A percentile compares a stretch with the other conserved stretches of the same genome.
Conservation (phyloP, 176 grass and related monocot genomes). For the Luzula sylvatica region DNA sequence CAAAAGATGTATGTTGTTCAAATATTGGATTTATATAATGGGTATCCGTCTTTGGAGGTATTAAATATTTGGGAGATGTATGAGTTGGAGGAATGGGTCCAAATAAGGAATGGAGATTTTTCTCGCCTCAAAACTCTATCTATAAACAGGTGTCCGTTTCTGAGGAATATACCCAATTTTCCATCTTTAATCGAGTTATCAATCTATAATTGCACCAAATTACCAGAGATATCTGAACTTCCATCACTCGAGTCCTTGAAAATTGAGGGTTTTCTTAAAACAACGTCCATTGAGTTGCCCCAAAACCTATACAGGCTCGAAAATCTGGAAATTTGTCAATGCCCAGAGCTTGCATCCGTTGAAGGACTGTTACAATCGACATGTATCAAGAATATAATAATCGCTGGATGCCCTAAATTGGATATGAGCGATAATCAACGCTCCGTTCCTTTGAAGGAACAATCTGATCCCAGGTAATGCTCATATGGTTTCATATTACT, state of each 20-base stretch:
- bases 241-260: slow-evolving; percentile 12
- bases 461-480: neutral
- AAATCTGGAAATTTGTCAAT: slow-evolving; percentile 27
- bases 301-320: slow-evolving; percentile 3
- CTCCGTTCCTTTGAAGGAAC: neutral
- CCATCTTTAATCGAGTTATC: slow-evolving; percentile 14
- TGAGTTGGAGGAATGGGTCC: slow-evolving; percentile 19
- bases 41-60: slow-evolving; percentile 13
- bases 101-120: slow-evolving; percentile 13
- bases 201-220: slow-evolving; percentile 10
- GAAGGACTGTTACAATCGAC: neutral
- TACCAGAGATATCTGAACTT: slow-evolving; percentile 13
- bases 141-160: slow-evolving; percentile 7
- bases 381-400: too few relatives aligned
- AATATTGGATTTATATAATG: slow-evolving; percentile 6
- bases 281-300: neutral
- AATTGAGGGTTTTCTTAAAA: slow-evolving; percentile 23
- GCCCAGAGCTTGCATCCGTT: slow-evolving; percentile 12
- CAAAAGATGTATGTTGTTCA: slow-evolving; percentile 14
- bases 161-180: slow-evolving; percentile 21
- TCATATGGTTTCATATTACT: neutral
- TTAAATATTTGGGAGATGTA: slow-evolving; percentile 33
- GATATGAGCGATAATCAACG: too few relatives aligned
- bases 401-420: too few relatives aligned
- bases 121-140: slow-evolving; percentile 14